These are phyloP conservation scores for Candida neerlandica DNA, from an alignment of 1,139 yeast genomes.

Conservation along the genomic window DNA sequence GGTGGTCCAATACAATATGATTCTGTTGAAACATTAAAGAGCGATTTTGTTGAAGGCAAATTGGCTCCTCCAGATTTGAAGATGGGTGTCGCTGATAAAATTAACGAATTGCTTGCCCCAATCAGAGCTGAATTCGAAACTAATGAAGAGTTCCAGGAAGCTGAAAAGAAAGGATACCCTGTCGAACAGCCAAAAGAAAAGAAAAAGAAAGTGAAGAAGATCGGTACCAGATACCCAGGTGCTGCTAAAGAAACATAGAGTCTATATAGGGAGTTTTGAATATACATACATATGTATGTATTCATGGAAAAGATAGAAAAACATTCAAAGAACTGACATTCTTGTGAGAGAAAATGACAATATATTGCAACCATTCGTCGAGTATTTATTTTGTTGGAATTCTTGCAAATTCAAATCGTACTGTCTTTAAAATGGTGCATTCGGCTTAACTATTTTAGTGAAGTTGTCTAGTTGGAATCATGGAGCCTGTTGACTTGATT, in stretches of 20 bases:
- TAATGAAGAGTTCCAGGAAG: conserved; percentile 72
- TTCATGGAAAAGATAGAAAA: background rate
- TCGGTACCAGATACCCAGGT: conserved; percentile 87
- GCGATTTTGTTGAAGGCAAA: conserved; percentile 69
- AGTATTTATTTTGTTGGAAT: too few species aligned
- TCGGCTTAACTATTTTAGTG: too few species aligned
- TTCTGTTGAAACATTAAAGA: conserved; percentile 68
- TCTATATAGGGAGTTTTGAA: background rate
- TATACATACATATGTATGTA: background rate
- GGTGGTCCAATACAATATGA: conserved; percentile 87
- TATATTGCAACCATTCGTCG: too few species aligned
- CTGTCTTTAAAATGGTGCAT: too few species aligned
- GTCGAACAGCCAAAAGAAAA: conserved; percentile 62
- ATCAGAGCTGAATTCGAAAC: conserved; percentile 68
- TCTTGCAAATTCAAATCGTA: too few species aligned
- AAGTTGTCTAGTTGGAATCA: too few species aligned
- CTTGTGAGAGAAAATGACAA: background rate
- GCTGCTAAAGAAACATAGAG: conserved; percentile 22
- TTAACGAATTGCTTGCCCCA: conserved; percentile 80
- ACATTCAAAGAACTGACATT: background rate
- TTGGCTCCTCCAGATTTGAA: conserved; percentile 94
- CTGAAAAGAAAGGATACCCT: conserved; percentile 83
- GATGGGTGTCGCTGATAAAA: conserved; percentile 83
- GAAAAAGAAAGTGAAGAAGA: conserved; percentile 75
- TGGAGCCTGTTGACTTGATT: too few species aligned